Evolutionary conservation across 768 basidiomycete species (phyloP), one percentile per base, ranked within the genome.

Genomic region (Mycena albidolilacea): DNA sequence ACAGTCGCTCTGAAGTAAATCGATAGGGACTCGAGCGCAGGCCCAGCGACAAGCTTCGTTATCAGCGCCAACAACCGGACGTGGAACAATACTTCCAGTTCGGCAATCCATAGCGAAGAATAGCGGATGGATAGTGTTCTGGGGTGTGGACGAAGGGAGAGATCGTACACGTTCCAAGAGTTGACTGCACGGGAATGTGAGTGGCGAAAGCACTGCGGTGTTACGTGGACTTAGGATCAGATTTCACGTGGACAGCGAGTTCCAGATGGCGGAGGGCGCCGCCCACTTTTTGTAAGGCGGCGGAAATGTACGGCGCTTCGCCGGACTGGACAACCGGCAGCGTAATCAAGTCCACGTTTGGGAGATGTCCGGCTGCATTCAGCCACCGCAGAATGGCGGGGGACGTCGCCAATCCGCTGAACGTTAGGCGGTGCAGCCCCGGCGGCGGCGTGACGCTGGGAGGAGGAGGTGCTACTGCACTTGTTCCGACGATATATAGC

Each of bases 351-450:
- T 61, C 41, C 9, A 67, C 43, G 30, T 41, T 43, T 14, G 67
- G 48, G 21, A 68, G 48, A 17, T 59, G 67, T 2, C 23, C 14
- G 12, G 7, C 50, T 17, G 19, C 5, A 21, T 60, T 44, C 46
- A 48, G 14, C 67, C 55, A 67, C 21, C 43, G 19, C 19, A 67
- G 43, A 17, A 67, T 58, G 55, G 65, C 44, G 5, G 5, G 8
- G 44, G 12, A 0, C 35, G 12, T 37, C 35, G 35, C 17, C 6
- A 4, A 6, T 4, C 35, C 37, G 23, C 23, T 23, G 7, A 14
- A 58, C 35, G 30, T 58, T 7, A 58, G 37, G 57, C 35, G 15
- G 57, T 38, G 57, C 14, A 58, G 57, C 37, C 57, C 57, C 21
- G 3, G 2, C 5, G 57, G 57, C 35, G 57, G 57, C 35, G 38